These are phyloP conservation scores for Stagonosporopsis vannaccii DNA, from an alignment of 2,329 filamentous ascomycete species.

Conservation along the genomic window DNA sequence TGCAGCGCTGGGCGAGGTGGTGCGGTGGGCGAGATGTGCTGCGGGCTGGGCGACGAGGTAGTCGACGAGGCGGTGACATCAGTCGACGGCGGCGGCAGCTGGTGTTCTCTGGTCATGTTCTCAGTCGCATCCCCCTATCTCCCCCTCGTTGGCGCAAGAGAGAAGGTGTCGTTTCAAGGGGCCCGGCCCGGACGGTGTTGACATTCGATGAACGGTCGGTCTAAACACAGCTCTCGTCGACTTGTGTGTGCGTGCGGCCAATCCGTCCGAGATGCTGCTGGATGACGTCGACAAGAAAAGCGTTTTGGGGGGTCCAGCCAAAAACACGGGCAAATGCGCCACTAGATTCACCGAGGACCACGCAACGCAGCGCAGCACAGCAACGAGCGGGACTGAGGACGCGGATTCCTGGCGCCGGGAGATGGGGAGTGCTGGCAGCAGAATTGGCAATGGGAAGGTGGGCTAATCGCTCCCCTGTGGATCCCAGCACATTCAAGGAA, in stretches of 20 bases:
- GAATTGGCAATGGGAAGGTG: slow-evolving; percentile 16
- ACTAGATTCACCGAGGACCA: slow-evolving; percentile 1
- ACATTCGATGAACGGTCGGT: slow-evolving; percentile 14
- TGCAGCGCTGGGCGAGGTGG: slow-evolving; percentile 35
- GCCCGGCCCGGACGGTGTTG: slow-evolving; percentile 10
- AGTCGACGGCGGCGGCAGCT: slow-evolving; percentile 11
- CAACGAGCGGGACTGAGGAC: not conserved
- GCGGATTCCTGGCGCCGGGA: slow-evolving; percentile 1
- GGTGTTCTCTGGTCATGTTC: slow-evolving; percentile 20
- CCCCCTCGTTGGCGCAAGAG: slow-evolving; percentile 15
- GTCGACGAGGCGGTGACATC: slow-evolving; percentile 16
- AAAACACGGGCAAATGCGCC: not conserved
- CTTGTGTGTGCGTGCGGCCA: slow-evolving; percentile 1
- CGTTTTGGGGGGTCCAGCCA: not conserved
- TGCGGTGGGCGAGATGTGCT: slow-evolving; percentile 12
- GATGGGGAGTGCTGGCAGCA: slow-evolving; percentile 13
- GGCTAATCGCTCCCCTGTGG: slow-evolving; percentile 15
- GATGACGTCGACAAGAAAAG: slow-evolving; percentile 17
- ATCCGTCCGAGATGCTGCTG: not conserved
- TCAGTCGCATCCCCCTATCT: slow-evolving; percentile 18
- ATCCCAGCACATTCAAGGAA: slow-evolving; percentile 13
- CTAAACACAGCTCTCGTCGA: not conserved
- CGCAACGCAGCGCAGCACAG: slow-evolving; percentile 6
- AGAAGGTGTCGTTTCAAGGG: slow-evolving; percentile 8
- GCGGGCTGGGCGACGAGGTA: slow-evolving; percentile 4